Conservation (phyloP, 805 yeast species). For the Metschnikowia kunwiensis region DNA sequence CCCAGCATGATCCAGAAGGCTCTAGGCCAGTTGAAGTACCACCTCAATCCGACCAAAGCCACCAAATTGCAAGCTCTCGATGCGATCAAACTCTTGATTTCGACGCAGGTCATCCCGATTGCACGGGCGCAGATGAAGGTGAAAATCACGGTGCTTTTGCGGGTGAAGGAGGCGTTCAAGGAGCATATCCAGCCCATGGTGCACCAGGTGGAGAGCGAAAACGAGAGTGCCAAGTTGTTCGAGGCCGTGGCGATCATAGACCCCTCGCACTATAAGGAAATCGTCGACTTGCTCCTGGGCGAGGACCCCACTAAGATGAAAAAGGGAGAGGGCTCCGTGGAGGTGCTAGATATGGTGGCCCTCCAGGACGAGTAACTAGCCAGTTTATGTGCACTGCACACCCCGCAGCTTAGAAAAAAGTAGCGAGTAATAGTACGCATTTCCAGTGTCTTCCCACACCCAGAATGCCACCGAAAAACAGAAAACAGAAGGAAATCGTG, state of each 20-base stretch:
- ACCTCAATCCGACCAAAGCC: constrained; percentile 66
- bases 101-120: constrained; percentile 83
- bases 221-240: constrained; percentile 39
- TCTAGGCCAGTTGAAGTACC: constrained; percentile 71
- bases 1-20: constrained; percentile 93
- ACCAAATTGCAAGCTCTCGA: constrained; percentile 90
- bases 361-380: constrained; percentile 56
- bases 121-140: constrained; percentile 93
- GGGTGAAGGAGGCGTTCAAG: constrained; percentile 42
- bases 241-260: constrained; percentile 66
- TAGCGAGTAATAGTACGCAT: no score
- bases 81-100: constrained; percentile 74
- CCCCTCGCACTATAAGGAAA: constrained; percentile 74
- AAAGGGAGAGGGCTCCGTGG: constrained; percentile 61
- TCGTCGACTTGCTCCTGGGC: constrained; percentile 59
- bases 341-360: constrained; percentile 87
- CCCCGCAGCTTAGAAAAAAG: no score
- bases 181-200: constrained; percentile 34
- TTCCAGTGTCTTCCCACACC: no score
- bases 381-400: no score
- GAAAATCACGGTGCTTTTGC: constrained; percentile 54
- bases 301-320: constrained; percentile 40
- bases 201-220: constrained; percentile 39
- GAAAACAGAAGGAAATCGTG: constrained; percentile 55
- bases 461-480: constrained; percentile 45